Conservation (phyloP, 2,329 filamentous ascomycete species). For the Calcarisporium arbuscula region DNA sequence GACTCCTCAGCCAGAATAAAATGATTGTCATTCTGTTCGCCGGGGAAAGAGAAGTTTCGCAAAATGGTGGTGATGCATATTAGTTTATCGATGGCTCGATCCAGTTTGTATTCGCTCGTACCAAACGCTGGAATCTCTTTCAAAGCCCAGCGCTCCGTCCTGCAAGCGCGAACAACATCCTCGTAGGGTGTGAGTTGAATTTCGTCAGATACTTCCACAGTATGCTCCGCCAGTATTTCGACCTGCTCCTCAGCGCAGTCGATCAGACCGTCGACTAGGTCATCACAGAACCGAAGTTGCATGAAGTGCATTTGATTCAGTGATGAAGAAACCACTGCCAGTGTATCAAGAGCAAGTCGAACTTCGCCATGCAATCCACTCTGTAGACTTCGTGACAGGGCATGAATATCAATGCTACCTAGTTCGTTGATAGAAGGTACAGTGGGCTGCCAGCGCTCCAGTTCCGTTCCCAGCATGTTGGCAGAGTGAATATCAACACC, state of each 20-base stretch:
- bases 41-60: constrained; percentile 83
- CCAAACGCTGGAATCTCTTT: constrained; percentile 70
- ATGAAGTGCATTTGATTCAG: constrained; percentile 59
- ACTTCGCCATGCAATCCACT: constrained; percentile 86
- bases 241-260: constrained; percentile 89
- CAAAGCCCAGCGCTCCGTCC: constrained; percentile 64
- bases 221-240: constrained; percentile 76
- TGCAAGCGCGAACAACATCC: constrained; percentile 74
- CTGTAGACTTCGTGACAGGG: constrained; percentile 81
- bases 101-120: constrained; percentile 70
- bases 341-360: constrained; percentile 79
- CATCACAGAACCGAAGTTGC: constrained; percentile 70
- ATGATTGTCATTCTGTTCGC: constrained; percentile 59
- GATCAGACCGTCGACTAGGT: constrained; percentile 78
- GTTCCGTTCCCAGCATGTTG: constrained; percentile 56
- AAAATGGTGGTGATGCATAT: constrained; percentile 89
- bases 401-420: constrained; percentile 83
- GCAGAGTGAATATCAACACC: constrained; percentile 65
- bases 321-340: constrained; percentile 61
- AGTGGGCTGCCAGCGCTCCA: constrained; percentile 65
- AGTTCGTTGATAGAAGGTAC: constrained; percentile 71
- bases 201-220: constrained; percentile 79
- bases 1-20: constrained; percentile 64
- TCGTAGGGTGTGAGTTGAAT: constrained; percentile 81
- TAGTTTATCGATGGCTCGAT: constrained; percentile 78